Evolutionary conservation across 176 grass and related monocot species (phyloP), one percentile per base, ranked within the genome.

Genomic region (Dendrocalamus sinicus): DNA sequence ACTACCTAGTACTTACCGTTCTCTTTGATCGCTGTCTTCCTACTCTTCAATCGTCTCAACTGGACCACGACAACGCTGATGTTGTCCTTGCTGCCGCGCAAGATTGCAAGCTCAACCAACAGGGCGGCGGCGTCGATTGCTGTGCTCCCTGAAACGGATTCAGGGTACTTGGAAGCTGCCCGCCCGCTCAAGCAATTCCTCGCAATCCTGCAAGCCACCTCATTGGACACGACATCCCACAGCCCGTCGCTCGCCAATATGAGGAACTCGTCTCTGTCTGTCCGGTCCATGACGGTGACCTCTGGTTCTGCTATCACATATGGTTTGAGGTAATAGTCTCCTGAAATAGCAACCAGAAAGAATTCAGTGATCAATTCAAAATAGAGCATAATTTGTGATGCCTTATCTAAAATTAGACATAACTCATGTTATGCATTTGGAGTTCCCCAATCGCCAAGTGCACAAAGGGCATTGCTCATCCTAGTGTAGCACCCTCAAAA

Each of bases 241-340:
- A 99, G 65, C 20, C 96, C 96, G 15, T 99, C 96, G 40, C 90
- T 99, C 4, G 86, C 96, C 12, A 99, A 26, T 71, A 99, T 90
- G 61, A 99, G 82, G 78, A 99, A 99, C 70, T 99, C 96, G 19
- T 99, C 96, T 44, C 75, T 80, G 40, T 60, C 60, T 0, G 81
- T 91, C 43, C 93, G 84, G 12, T 92, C 90, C 4, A 37, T 86
- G 2, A 92, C 67, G 0, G 80, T 92, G 35, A 99, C 82, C 55
- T 99, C 96, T 12, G 96, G 96, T 32, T 96, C 96, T 0, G 92
- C 82, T 12, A 80, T 92, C 22, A 99, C 92, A 24, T 82, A 92
- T 57, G 96, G 96, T 45, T 99, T 96, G 70, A 99, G 62, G 85
- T 91, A 90, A 74, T 86, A 92, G 70, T 99, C 96, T 7, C 93